phyloP scores from a whole-genome alignment of 2,329 filamentous ascomycete genomes.

The Cercospora citrullina region DNA sequence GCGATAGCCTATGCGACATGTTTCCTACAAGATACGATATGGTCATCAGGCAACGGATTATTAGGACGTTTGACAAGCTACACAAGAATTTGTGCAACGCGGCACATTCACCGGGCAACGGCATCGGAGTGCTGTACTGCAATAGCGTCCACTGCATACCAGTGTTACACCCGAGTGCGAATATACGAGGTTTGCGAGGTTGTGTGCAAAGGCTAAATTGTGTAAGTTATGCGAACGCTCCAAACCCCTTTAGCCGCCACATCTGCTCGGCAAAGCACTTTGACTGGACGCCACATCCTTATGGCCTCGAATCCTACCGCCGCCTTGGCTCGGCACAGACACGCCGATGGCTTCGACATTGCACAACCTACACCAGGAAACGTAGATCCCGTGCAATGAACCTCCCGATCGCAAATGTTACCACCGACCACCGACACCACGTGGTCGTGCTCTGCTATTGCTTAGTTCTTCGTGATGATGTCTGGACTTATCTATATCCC shows the following conservation, averaged over 20 bases:
- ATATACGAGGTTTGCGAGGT: constrained; percentile 2
- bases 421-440: background rate
- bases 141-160: background rate
- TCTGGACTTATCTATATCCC: background rate
- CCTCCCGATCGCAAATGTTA: background rate
- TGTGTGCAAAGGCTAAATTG: background rate
- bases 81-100: too few species aligned
- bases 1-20: too few species aligned
- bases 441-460: background rate
- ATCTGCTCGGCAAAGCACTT: background rate
- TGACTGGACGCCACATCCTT: constrained; percentile 17
- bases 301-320: constrained; percentile 3
- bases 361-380: constrained; percentile 13
- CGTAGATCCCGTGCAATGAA: background rate
- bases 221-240: constrained; percentile 11
- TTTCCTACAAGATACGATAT: too few species aligned
- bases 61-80: too few species aligned
- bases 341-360: constrained; percentile 5
- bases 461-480: background rate
- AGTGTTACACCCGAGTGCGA: background rate
- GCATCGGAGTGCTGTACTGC: background rate
- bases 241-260: background rate
- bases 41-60: too few species aligned
- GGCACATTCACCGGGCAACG: background rate
- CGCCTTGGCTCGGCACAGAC: background rate